Base-by-base conservation (phyloP, 176 grass and related monocot genomes). In the Zoysia pacifica region DNA sequence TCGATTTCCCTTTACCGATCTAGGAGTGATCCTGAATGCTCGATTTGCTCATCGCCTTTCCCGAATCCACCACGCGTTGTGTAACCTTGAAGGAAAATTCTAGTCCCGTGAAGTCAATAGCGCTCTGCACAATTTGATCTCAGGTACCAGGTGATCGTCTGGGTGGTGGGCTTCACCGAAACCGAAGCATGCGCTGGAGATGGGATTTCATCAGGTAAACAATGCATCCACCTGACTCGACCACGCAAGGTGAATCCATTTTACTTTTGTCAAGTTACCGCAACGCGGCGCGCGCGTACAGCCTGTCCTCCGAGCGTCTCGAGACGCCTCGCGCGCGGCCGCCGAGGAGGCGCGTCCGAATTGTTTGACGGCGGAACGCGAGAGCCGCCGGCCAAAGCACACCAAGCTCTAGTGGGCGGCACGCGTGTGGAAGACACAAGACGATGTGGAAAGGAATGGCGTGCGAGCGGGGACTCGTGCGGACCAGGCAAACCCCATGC, bases 241-340 rank as follows among this genome's bases (percentile, higher is more conserved):
- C 2, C 49, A 72, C 28, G 40, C 79, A 58, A 78, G 67, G 18
- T 73, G 74, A 66, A 78, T 53, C 71, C 19, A 36, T 2, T 72
- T 65, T 19, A 1, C 18, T n/a, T 6, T 9, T 40, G 14, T 8
- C 85, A 49, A 77, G 73, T 42, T 63, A 81, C 73, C 5, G 48
- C 61, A 38, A 36, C 10, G 40, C 20, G 48, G 11, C 43, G 38
- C 3, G 12, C 28, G 77, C 62, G 52, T 48, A 58, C 77, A 89
- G 77, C 16, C 82, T 89, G 82, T 71, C 77, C 65, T 6, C 56
- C 77, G 77, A 65, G 70, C 48, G 5, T 1, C 0, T 56, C 87
- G 76, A 89, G 87, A 82, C 58, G 65, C 77, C 77, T 85, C 87
- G 77, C 15, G 77, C 77, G 42, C 77, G 42, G 4, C 49, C 7